Evolutionary conservation across 2,329 filamentous ascomycete species (phyloP).

Genomic region (Aspergillus aculeatinus): DNA sequence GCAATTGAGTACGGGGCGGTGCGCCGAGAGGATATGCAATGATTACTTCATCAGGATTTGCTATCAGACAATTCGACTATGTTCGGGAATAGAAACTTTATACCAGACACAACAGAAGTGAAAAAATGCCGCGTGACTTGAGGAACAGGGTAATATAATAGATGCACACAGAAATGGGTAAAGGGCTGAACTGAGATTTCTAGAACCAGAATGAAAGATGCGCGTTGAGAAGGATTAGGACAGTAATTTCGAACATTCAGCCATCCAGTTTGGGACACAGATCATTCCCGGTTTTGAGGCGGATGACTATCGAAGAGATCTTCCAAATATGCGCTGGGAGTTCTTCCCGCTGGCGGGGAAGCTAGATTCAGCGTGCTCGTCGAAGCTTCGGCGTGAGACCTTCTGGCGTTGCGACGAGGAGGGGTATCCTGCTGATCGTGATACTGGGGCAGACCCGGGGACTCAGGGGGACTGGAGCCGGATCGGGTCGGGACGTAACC

Average conservation of each 20-base stretch:
- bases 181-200: background rate
- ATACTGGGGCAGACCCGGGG: conserved; percentile 56
- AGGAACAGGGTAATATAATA: background rate
- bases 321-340: conserved; percentile 86
- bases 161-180: background rate
- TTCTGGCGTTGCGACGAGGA: conserved; percentile 24
- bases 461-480: conserved; percentile 62
- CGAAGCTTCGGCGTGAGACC: conserved; percentile 34
- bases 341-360: conserved; percentile 65
- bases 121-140: background rate
- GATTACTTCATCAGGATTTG: background rate
- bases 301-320: conserved; percentile 78
- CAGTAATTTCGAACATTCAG: background rate
- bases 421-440: conserved; percentile 36
- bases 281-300: conserved; percentile 17
- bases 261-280: background rate
- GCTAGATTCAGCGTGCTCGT: conserved; percentile 66
- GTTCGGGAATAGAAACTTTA: background rate
- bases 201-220: background rate
- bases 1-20: no score
- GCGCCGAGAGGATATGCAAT: background rate
- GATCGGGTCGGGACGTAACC: conserved; percentile 51
- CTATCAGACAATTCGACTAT: background rate
- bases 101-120: background rate
- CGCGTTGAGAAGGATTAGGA: background rate